Base-by-base conservation (phyloP, 129 eudicot genomes). In the Ambrosia trifida region DNA sequence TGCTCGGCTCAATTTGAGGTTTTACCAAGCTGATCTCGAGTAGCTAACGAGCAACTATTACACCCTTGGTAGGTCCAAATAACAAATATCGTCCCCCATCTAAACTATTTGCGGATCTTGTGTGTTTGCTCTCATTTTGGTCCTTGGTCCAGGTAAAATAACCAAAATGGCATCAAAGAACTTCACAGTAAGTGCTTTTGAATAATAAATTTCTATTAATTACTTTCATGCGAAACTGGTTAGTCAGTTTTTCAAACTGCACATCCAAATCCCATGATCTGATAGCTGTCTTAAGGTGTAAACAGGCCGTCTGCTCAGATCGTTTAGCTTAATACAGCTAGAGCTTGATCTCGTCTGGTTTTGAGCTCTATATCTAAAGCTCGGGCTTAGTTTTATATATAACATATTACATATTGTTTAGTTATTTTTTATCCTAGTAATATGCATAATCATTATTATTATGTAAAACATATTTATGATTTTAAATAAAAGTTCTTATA, bases 111-210 rank as follows among this genome's bases (percentile, higher is more conserved):
- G 18, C 44, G 4, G 51, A 12, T n/a, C n/a, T n/a, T n/a, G n/a
- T n/a, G n/a, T n/a, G n/a, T n/a, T n/a, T n/a, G n/a, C n/a, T n/a
- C n/a, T n/a, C n/a, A n/a, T n/a, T n/a, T n/a, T n/a, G n/a, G n/a
- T n/a, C n/a, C n/a, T n/a, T n/a, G n/a, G n/a, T 46, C 16, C n/a
- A n/a, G n/a, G n/a, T n/a, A n/a, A n/a, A n/a, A n/a, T n/a, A n/a
- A n/a, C n/a, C n/a, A n/a, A n/a, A n/a, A n/a, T n/a, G n/a, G n/a
- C n/a, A n/a, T 88, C 41, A 91, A 91, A 47, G 97, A 91, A 81
- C 97, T 91, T 74, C 96, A 91, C 35, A 84, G 97, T 91, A 91
- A 91, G 97, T 78, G 76, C 19, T 31, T 47, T 32, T 19, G 41
- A 44, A 71, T 57, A 3, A 38, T 20, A 12, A 10, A 2, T 24